Conservation (phyloP, 176 grass and related monocot species). For the Miscanthus lutarioriparius region DNA sequence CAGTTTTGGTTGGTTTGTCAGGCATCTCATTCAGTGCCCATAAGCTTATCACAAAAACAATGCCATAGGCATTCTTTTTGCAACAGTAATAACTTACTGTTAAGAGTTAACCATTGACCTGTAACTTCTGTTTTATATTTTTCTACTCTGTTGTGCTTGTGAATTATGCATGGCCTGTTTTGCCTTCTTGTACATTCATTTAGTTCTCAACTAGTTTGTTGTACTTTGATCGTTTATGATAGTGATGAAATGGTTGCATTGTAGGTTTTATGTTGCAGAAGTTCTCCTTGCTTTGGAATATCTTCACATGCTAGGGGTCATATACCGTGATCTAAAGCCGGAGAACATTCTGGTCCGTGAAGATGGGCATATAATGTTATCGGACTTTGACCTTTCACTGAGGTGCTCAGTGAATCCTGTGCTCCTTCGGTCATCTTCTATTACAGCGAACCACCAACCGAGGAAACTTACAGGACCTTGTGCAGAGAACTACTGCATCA, state of each 20-base stretch:
- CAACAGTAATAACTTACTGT: neutral
- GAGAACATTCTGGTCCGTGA: conserved; percentile 79
- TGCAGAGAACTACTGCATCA: conserved; percentile 70
- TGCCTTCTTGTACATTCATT: neutral
- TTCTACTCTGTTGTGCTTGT: neutral
- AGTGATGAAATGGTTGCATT: conserved; percentile 38
- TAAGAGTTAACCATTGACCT: neutral
- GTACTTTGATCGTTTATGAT: conserved; percentile 33
- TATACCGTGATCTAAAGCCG: conserved; percentile 80
- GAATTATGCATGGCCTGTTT: neutral
- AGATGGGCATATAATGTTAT: conserved; percentile 82
- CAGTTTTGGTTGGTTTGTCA: conserved; percentile 9
- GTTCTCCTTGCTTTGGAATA: conserved; percentile 81
- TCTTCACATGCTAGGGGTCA: conserved; percentile 79
- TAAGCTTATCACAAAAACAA: neutral
- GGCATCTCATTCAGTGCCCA: neutral
- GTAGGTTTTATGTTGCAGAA: conserved; percentile 80
- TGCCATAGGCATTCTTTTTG: neutral
- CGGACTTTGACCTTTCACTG: conserved; percentile 73
- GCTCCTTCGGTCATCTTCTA: conserved; percentile 58
- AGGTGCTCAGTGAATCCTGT: conserved; percentile 67
- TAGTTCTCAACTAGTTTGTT: neutral
- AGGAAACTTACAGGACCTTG: conserved; percentile 61
- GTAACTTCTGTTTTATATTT: neutral
- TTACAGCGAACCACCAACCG: conserved; percentile 41